Percentiles rank a stretch among this genome's conserved stretches.
Evolutionary conservation across 495 filamentous ascomycete genomes (phyloP).

Genomic region (Aspergillus steynii): DNA sequence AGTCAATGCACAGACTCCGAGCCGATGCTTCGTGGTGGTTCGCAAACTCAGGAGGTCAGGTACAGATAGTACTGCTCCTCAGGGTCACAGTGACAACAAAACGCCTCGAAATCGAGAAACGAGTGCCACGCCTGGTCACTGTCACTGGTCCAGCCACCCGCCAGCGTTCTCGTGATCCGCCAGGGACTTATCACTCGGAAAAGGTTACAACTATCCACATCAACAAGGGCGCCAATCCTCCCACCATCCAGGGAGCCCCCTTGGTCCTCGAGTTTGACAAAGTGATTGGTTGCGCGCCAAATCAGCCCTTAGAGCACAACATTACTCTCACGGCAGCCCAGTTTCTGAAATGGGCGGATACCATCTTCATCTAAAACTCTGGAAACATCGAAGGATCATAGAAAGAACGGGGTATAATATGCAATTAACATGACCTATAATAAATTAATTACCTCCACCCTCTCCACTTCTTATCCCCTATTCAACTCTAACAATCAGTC

Average conservation of each 20-base stretch:
- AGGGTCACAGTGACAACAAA: not conserved
- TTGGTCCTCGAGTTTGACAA: not conserved
- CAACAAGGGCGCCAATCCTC: not conserved
- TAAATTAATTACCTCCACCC: no score
- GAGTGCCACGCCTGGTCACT: not conserved
- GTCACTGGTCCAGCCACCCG: no score
- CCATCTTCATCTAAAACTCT: no score
- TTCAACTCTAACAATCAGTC: no score
- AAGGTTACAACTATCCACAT: not conserved
- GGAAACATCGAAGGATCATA: no score
- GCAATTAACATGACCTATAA: no score
- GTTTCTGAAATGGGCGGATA: no score
- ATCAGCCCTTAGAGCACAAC: not conserved
- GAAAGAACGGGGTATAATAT: no score
- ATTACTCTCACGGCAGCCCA: no score
- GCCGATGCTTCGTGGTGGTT: slow-evolving; percentile 9
- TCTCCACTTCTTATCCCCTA: no score
- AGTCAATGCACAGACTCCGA: slow-evolving; percentile 4
- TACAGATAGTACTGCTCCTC: slow-evolving; percentile 3
- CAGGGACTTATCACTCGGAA: not conserved
- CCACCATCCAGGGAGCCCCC: not conserved
- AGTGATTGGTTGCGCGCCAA: not conserved
- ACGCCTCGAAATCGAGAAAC: not conserved
- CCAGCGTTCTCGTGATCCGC: not conserved
- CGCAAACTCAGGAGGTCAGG: not conserved